Base-by-base conservation (phyloP, 169 alveolate species). In the Plasmodium malariae region DNA sequence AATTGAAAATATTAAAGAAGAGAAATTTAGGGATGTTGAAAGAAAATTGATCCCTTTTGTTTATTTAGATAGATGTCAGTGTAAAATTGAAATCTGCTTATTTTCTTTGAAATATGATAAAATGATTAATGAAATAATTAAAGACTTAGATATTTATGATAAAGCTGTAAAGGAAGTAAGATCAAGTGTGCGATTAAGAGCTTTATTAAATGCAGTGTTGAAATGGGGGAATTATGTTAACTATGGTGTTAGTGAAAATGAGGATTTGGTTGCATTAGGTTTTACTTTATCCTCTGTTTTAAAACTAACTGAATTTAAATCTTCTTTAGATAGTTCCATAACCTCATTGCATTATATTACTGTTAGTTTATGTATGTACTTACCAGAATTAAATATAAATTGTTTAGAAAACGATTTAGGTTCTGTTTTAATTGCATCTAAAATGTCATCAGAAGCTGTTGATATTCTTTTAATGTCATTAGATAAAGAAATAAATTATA, bases 191-290 rank as follows among this genome's bases (percentile, higher is more conserved):
- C 63, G 87, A 30, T 78, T 94, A 55, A 94, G 96, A 60, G 86
- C 92, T 21, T 49, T 94, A 19, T 67, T 94, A 73, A 88, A 89
- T 17, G 95, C 92, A 2, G 93, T 94, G 12, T 76, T 94, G 55
- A 94, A 93, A 89, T 94, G 93, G 87, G 96, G 96, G 19, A 94
- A 94, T 88, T 94, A 91, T 74, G 95, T 94, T 28, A 94, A 94
- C 73, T 93, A 93, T 88, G 96, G 96, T 21, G 87, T 89, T 55
- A 88, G 73, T 65, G 88, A 83, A 1, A 88, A 83, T 70, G 85
- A 83, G 26, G 92, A 80, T 69, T 71, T 70, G 26, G 91, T 88
- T 60, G 92, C 93, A 3, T 49, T 74, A 65, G 96, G 96, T 1
- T 94, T 94, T 71, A 93, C 95, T 32, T 86, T 94, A 19, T 88